A percentile compares a stretch with the other conserved stretches of the same genome.
Conservation (phyloP, 2,329 filamentous ascomycete genomes). For the Juglanconis sp. region DNA sequence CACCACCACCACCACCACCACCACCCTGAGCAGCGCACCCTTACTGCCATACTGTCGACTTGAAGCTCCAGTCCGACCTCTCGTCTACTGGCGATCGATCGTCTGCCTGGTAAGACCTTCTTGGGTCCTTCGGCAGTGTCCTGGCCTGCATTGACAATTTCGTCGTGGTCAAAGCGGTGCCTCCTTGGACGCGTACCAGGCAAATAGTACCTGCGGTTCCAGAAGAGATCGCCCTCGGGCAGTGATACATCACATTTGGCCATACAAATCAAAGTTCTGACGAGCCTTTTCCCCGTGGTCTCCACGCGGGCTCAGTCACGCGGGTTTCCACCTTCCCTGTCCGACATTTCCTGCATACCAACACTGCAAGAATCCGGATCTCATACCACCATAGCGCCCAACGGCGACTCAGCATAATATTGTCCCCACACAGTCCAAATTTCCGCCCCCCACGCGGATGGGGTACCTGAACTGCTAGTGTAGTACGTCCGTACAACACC, state of each 20-base stretch:
- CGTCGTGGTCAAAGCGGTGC: background rate
- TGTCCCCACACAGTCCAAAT: background rate
- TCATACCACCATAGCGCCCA: background rate
- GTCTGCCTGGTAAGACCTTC: background rate
- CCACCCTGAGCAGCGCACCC: too few species aligned
- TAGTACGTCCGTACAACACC: background rate
- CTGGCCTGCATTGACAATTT: background rate
- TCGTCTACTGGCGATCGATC: background rate
- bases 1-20: too few species aligned
- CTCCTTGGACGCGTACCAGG: background rate
- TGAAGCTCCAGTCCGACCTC: background rate
- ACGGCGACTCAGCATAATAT: background rate
- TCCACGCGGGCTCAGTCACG: background rate
- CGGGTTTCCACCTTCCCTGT: background rate
- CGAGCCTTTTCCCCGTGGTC: background rate
- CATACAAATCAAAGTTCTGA: background rate
- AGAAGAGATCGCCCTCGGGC: background rate
- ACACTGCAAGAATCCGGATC: background rate
- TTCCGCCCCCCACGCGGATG: background rate
- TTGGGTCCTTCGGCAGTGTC: background rate
- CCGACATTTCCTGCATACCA: background rate
- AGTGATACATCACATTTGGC: background rate
- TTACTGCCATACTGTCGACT: background rate
- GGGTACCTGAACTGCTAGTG: background rate
- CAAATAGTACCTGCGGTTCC: background rate